Base-by-base conservation (phyloP, 148 eudicot species). In the Spergularia bocconei region DNA sequence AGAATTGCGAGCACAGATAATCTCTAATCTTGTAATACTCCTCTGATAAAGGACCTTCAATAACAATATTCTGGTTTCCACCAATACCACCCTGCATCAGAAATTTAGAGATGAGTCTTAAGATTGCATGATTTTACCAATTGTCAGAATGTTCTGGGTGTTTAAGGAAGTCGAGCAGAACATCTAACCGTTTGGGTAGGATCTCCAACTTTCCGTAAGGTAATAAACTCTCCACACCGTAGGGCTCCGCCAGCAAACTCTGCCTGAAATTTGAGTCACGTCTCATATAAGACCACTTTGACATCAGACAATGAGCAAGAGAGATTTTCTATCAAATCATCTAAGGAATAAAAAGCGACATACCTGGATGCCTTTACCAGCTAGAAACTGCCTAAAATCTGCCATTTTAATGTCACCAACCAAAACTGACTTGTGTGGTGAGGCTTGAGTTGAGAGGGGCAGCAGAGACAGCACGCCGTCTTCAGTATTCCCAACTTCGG, bases 361-460 rank as follows among this genome's bases (percentile, higher is more conserved):
- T 86, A 95, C 99, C 97, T 88, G 98, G 71, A 95, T 80, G 71
- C 98, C 97, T 78, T 91, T 85, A 87, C 94, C 87, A 56, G 96
- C 91, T 52, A 95, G 87, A 78, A 85, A 95, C 80, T 92, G 99
- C 88, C 91, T 92, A 76, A 95, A 91, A 80, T 95, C 99, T 9
- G 99, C 88, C 98, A 95, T 87, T 81, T 95, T 95, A 16, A 95
- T 70, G 81, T 95, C 99, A 23, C 99, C 99, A 72, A 95, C 99
- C 70, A 95, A 84, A 36, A 95, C 98, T 16, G 97, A 91, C 75
- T 95, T 95, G 81, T 95, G 99, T n/a, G 88, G 79, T 62, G 92
- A 91, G 29, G 97, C 84, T 70, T 88, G 79, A 54, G 78, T 79
- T 66, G 99, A 89, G 51, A 88, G 83, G 78, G 99, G 99, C 76